A percentile compares a stretch with the other conserved stretches of the same genome.
These are phyloP conservation scores for Lasiosphaeria miniovina DNA, from an alignment of 495 filamentous ascomycete species.

Conservation along the genomic window DNA sequence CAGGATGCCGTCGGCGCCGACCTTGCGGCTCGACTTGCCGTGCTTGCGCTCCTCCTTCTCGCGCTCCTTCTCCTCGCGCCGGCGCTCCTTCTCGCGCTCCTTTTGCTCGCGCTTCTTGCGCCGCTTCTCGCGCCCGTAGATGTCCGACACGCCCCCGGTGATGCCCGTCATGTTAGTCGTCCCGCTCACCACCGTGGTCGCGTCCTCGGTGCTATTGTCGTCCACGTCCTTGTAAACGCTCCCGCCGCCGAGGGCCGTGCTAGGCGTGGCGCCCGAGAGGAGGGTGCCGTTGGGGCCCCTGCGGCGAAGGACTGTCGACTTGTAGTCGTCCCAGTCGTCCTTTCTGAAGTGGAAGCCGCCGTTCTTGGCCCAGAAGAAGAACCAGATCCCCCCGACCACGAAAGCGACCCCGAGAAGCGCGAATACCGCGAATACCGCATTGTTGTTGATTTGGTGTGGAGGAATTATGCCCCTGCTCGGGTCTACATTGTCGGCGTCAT, in stretches of 20 bases:
- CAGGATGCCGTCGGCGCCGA: conserved; percentile 41
- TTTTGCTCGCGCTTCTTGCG: conserved; percentile 50
- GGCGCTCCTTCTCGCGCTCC: conserved; percentile 46
- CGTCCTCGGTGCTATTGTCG: conserved; percentile 52
- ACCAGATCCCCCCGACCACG: conserved; percentile 80
- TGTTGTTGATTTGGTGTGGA: conserved; percentile 76
- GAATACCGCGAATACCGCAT: conserved; percentile 77
- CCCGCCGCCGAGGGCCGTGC: conserved; percentile 75
- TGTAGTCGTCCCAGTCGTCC: conserved; percentile 97
- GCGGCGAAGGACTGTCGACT: conserved; percentile 88
- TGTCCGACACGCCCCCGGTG: conserved; percentile 45
- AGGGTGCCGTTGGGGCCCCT: conserved; percentile 86
- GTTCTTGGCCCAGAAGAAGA: conserved; percentile 98
- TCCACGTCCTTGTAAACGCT: conserved; percentile 66
- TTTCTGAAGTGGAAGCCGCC: conserved; percentile 85
- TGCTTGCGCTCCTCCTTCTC: conserved; percentile 46
- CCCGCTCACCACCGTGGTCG: conserved; percentile 35
- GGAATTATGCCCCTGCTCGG: conserved; percentile 53
- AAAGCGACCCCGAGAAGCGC: conserved; percentile 77
- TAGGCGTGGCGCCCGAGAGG: conserved; percentile 73
- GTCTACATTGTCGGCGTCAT: conserved; percentile 24
- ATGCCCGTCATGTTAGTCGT: conserved; percentile 46
- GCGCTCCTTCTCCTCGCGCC: conserved; percentile 39
- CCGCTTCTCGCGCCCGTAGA: conserved; percentile 44
- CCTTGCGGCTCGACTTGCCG: conserved; percentile 38